phyloP scores from a whole-genome alignment of 768 basidiomycete genomes.

The Udeniomyces megalosporus region DNA sequence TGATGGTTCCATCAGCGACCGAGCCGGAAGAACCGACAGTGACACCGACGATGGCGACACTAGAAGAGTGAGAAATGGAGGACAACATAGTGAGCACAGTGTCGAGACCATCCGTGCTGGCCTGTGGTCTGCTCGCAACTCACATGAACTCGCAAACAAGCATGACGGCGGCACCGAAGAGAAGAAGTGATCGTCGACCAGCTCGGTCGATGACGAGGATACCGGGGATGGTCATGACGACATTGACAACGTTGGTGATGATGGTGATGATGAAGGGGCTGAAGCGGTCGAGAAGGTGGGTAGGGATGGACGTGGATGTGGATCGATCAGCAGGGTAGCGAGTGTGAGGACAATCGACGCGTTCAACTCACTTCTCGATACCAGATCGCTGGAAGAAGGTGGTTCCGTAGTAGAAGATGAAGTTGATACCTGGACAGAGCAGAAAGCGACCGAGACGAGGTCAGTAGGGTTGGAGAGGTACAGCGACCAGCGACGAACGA shows the following conservation, averaged over 20 bases:
- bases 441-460: no score
- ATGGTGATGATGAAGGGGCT: slow-evolving; percentile 33
- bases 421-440: no score
- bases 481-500: no score
- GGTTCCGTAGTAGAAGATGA: slow-evolving; percentile 50
- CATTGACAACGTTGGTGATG: slow-evolving; percentile 33
- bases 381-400: slow-evolving; percentile 48
- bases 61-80: no score
- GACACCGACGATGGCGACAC: slow-evolving; percentile 18
- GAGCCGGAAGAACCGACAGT: slow-evolving; percentile 1
- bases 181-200: slow-evolving; percentile 63
- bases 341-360: slow-evolving; percentile 46
- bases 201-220: slow-evolving; percentile 66
- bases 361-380: no score
- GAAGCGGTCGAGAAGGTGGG: slow-evolving; percentile 26
- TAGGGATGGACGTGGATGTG: slow-evolving; percentile 57
- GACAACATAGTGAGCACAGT: no score
- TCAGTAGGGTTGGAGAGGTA: no score
- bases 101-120: no score
- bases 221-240: slow-evolving; percentile 57
- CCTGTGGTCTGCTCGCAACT: neutral
- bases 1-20: slow-evolving; percentile 27
- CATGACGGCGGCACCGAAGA: slow-evolving; percentile 70
- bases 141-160: slow-evolving; percentile 53
- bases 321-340: slow-evolving; percentile 22